Conservation (phyloP, 331 rosid species). For the Cucumis variabilis region DNA sequence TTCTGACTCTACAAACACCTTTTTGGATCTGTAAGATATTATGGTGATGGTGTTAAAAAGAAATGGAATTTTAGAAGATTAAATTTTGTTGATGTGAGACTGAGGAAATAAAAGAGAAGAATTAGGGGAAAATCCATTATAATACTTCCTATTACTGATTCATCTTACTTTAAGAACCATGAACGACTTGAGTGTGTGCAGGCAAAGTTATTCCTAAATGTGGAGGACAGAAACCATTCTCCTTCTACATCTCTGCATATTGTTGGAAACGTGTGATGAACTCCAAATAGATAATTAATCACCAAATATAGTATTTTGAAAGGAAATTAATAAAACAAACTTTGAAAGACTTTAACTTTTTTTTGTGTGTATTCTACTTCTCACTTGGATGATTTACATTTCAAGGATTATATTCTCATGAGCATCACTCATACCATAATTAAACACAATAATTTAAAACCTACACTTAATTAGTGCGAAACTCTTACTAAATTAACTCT, state of each 20-base stretch:
- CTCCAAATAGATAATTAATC: no score
- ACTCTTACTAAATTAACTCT: no score
- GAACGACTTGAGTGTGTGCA: conserved; percentile 70
- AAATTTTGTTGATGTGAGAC: conserved; percentile 21
- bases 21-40: conserved; percentile 62
- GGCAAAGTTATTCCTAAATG: conserved; percentile 76
- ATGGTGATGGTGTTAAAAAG: conserved; percentile 30
- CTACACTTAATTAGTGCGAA: no score
- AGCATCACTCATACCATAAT: no score
- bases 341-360: no score
- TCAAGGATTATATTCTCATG: no score
- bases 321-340: no score
- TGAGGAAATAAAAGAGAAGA: not conserved
- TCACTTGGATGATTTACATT: no score
- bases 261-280: no score
- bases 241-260: conserved; percentile 69
- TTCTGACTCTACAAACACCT: conserved; percentile 63
- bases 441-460: no score
- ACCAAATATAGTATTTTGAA: no score
- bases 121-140: not conserved
- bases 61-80: conserved; percentile 35
- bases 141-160: not conserved
- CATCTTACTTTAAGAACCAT: conserved; percentile 88
- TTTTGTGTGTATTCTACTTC: no score
- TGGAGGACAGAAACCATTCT: conserved; percentile 52